Percentiles rank a stretch among this genome's conserved stretches.
Evolutionary conservation across 73 alveolate species (phyloP).

Genomic region (Paraurostyla sp.): DNA sequence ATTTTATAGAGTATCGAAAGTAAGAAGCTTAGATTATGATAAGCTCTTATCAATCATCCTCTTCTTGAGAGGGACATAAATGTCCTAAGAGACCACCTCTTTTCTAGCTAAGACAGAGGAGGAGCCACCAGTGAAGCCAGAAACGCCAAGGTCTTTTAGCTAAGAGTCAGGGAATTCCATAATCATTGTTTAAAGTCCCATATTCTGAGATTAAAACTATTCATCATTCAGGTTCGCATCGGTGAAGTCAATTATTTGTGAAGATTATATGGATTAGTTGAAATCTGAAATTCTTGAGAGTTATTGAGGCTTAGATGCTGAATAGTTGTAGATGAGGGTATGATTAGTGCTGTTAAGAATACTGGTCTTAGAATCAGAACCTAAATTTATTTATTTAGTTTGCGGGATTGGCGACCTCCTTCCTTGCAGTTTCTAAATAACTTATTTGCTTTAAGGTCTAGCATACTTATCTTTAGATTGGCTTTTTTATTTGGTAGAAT

Average conservation of each 20-base stretch:
- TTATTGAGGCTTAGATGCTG: too few relatives aligned
- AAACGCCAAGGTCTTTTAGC: conserved; percentile 32
- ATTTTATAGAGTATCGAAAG: background rate
- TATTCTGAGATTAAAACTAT: background rate
- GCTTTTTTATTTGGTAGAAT: too few relatives aligned
- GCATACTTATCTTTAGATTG: too few relatives aligned
- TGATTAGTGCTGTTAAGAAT: too few relatives aligned
- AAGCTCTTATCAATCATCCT: conserved; percentile 13
- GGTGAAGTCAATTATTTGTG: background rate
- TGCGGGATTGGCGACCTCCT: too few relatives aligned
- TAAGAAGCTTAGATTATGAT: background rate
- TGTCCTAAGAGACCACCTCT: background rate
- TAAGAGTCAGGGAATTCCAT: background rate
- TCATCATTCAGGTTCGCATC: background rate
- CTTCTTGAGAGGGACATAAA: conserved; percentile 45
- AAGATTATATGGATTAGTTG: too few relatives aligned
- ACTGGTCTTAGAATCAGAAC: too few relatives aligned
- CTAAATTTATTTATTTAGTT: too few relatives aligned
- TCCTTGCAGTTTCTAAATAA: too few relatives aligned
- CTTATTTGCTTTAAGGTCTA: too few relatives aligned
- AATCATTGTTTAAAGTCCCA: conserved; percentile 21
- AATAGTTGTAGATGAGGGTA: too few relatives aligned
- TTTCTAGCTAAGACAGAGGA: conserved; percentile 39
- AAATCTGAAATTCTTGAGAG: too few relatives aligned
- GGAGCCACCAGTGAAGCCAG: conserved; percentile 45